Evolutionary conservation across 768 basidiomycete species (phyloP), one percentile per base, ranked within the genome.

Genomic region (Podaxis rugospora): DNA sequence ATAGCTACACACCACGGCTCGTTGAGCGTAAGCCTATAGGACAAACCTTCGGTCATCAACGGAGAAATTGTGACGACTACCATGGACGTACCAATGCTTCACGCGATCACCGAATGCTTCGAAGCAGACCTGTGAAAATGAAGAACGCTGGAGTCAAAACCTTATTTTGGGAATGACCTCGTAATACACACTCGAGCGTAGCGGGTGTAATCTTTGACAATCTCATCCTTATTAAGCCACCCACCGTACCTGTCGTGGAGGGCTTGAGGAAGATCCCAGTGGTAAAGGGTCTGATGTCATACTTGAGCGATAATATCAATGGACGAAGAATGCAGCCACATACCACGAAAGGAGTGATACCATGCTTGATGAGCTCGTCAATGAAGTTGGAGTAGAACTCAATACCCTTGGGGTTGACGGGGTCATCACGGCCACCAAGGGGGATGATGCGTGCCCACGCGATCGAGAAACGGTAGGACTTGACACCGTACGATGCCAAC

Each of bases 371-470:
- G 27, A 90, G 74, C 51, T 76, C 84, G 71, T 92, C 84, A 66
- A 92, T 90, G 65, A 92, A 72, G 53, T 83, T 78, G 18, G 83
- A 84, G 76, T 92, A 92, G 67, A 80, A 88, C 57, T 82, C 76
- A 67, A 91, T 85, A 21, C 90, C 89, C 60, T 79, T 73, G 58
- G 83, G 80, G 72, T 91, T 92, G 65, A 90, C 71, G 14, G 89
- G 86, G 71, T 91, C 90, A 63, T 87, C 76, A 21, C 86, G 80
- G 18, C 90, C 89, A 21, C 88, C 88, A 16, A 85, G 76, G 25
- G 89, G 90, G 62, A 91, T 88, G 64, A 91, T 80, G 27, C 90
- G 80, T 10, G 87, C 82, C 91, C 89, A 91, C 5, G 89, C 78
- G 57, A 92, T 76, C 3, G 87, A 90, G 74, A 92, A 91, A 21